Base-by-base conservation (phyloP, 2,329 filamentous ascomycete species). In the Trichoderma sp. region DNA sequence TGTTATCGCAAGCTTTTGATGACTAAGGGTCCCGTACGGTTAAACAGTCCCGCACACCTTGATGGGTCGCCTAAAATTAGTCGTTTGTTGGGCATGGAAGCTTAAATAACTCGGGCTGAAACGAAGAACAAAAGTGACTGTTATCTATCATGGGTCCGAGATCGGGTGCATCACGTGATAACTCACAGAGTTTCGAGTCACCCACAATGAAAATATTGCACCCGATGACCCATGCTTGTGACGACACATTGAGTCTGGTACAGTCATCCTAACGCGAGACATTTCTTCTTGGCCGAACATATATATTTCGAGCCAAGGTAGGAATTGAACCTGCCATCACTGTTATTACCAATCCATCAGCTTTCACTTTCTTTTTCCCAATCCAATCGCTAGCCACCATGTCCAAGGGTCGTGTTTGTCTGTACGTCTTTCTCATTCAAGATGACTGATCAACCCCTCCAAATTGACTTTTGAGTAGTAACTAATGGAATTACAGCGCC, bases 361-460 rank as follows among this genome's bases (percentile, higher is more conserved):
- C 15, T n/a, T 43, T 43, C 36, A 39, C 15, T 0, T 18, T 43
- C 15, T 1, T 8, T n/a, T n/a, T 43, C 18, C 32, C 39, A 43
- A n/a, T n/a, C 18, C 39, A 43, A 43, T 1, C 39, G 15, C 18
- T 43, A 43, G 39, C 39, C 18, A 65, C 34, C 61, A 71, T 71
- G 69, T 65, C 69, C 6, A 71, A 71, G 28, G 69, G 69, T 24
- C 69, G 62, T 58, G 69, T 71, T 57, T 71, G 69, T 47, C 69
- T 71, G 69, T 71, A 66, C 53, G 69, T 34, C 28, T 3, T 34
- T 60, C 11, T 34, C 18, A 8, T 60, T 60, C 57, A 60, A 60
- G 15, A 18, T 39, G 36, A 18, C 36, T 18, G 14, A 39, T 39
- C 36, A 39, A 36, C 34, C 14, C 34, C 39, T 43, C 15, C 39